phyloP scores from a whole-genome alignment of 805 yeast species.

The Pichia californica region DNA sequence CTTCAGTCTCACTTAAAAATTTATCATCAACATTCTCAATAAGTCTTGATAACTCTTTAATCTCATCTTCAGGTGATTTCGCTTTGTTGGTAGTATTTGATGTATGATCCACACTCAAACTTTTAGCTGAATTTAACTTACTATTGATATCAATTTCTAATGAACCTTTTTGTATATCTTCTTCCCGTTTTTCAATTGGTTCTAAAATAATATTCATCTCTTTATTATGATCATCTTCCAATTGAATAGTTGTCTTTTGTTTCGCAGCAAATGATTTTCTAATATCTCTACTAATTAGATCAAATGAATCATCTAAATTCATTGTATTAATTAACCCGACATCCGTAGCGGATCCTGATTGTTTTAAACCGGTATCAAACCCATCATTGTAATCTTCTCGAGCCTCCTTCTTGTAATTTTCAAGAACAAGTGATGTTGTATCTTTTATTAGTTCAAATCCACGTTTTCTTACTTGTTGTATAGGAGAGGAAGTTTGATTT shows the following conservation, averaged over 20 bases:
- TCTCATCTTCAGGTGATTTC: slow-evolving; percentile 14
- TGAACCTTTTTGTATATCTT: too few species aligned
- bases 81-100: background rate
- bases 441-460: slow-evolving; percentile 16
- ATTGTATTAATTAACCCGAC: background rate
- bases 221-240: background rate
- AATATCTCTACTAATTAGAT: slow-evolving; percentile 25
- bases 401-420: background rate
- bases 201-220: background rate
- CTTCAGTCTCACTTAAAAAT: slow-evolving; percentile 18
- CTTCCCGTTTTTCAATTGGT: too few species aligned
- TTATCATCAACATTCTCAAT: slow-evolving; percentile 18
- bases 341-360: too few species aligned
- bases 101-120: background rate
- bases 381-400: too few species aligned
- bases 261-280: slow-evolving; percentile 27
- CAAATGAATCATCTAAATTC: slow-evolving; percentile 22
- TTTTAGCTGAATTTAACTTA: background rate
- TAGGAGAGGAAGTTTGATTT: slow-evolving; percentile 15
- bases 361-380: too few species aligned
- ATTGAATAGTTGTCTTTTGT: slow-evolving; percentile 1
- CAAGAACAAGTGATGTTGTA: slow-evolving; percentile 14
- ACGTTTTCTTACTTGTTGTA: slow-evolving; percentile 13
- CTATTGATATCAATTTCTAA: too few species aligned
- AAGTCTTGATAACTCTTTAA: slow-evolving; percentile 16